Evolutionary conservation across 2,329 filamentous ascomycete species (phyloP).

Genomic region (Fusarium luffae): DNA sequence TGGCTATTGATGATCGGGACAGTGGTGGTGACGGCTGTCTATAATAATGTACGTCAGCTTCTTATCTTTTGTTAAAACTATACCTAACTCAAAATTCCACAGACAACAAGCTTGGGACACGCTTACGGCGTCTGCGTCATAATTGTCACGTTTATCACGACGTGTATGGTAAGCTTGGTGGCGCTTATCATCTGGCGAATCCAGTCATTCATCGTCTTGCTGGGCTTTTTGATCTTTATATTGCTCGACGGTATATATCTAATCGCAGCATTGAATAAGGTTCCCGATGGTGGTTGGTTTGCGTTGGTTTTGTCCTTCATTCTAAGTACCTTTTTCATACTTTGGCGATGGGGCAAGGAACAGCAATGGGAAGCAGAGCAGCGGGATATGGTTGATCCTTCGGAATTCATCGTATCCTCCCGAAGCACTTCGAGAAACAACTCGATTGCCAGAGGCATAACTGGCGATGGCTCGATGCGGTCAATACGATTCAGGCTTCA

Average conservation of each 20-base stretch:
- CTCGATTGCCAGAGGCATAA: constrained; percentile 34
- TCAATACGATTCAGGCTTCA: constrained; percentile 46
- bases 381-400: constrained; percentile 66
- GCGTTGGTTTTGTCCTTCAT: constrained; percentile 73
- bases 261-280: constrained; percentile 75
- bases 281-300: constrained; percentile 83
- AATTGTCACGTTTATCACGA: constrained; percentile 82
- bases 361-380: constrained; percentile 79
- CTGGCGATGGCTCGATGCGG: constrained; percentile 30
- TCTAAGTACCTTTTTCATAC: constrained; percentile 72
- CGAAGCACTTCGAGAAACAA: constrained; percentile 42
- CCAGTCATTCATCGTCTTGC: constrained; percentile 67
- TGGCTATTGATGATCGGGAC: constrained; percentile 82
- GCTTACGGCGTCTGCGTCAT: constrained; percentile 85
- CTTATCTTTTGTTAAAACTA: neutral
- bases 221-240: constrained; percentile 72
- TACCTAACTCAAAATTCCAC: neutral
- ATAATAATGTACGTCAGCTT: constrained; percentile 68
- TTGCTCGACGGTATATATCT: constrained; percentile 76
- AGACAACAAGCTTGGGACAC: constrained; percentile 75
- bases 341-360: constrained; percentile 85
- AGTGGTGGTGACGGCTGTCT: constrained; percentile 78
- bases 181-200: constrained; percentile 79
- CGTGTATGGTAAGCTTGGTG: constrained; percentile 77
- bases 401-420: constrained; percentile 48